Base-by-base conservation (phyloP, 2,329 filamentous ascomycete genomes). In the Penicillium sp. region DNA sequence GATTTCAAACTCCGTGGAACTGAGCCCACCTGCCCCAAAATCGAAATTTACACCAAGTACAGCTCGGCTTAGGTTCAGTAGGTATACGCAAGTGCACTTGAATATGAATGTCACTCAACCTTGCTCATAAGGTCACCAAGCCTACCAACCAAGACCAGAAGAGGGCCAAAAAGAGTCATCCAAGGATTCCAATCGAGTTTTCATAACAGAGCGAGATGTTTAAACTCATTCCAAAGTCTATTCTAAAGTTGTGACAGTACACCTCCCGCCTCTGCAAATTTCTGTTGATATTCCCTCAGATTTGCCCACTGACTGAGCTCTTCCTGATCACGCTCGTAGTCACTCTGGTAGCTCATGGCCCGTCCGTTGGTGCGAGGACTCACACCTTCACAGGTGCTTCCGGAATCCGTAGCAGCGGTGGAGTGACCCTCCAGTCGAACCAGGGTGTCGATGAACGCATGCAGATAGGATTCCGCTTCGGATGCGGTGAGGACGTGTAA, bases 241-340 rank as follows among this genome's bases (percentile, higher is more conserved):
- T 35, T 8, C 35, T 56, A 67, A 39, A 67, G 32, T 35, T 67
- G 60, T 26, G 59, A 62, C 26, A 67, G 41, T 28, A 64, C 27
- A 24, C 82, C 84, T 1, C 83, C 84, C 33, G 78, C 78, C 46
- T 83, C 79, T 7, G 82, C 79, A 62, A 90, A 88, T 48, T 83
- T 82, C 52, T 84, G 68, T 67, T 94, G 89, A 55, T 87, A 86
- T 45, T 91, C 85, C 49, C 86, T 78, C 54, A 95, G 68, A 63
- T 86, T 87, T 0, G 86, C 85, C 89, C 89, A 95, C 49, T 82
- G 77, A 18, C 81, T 76, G 56, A 93, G 68, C 66, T 93, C 88
- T 45, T 85, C 80, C 60, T 91, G 86, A 57, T 93, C 88, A 35
- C 84, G 81, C 53, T 86, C 76, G 18, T 76, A 58, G 39, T 68